Percentiles rank a stretch among this genome's conserved stretches.
These are phyloP conservation scores for Microbotryum intermedium DNA, from an alignment of 1,284 basidiomycete species.

Conservation along the genomic window DNA sequence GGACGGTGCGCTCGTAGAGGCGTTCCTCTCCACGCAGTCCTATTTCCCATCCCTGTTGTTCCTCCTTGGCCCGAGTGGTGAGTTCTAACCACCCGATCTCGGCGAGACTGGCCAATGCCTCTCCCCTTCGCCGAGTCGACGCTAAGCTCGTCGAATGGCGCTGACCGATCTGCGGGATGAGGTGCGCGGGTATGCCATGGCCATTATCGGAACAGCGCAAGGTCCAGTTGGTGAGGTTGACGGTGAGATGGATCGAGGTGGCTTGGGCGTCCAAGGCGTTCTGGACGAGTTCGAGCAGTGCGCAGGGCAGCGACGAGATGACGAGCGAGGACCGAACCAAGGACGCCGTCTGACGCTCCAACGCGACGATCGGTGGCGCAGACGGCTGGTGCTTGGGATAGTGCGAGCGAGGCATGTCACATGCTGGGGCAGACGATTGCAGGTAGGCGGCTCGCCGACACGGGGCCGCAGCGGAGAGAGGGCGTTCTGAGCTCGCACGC, in stretches of 20 bases:
- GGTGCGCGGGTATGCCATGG: constrained; percentile 55
- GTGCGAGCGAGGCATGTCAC: too few species aligned
- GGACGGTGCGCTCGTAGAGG: constrained; percentile 46
- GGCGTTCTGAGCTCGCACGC: too few species aligned
- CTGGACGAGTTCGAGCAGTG: constrained; percentile 73
- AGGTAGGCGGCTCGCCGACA: too few species aligned
- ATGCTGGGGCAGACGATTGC: too few species aligned
- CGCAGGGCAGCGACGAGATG: constrained; percentile 64
- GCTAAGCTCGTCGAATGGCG: too few species aligned
- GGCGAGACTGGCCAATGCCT: constrained; percentile 17
- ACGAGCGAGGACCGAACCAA: constrained; percentile 68
- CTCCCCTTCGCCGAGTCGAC: constrained; percentile 5
- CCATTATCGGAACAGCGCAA: constrained; percentile 80
- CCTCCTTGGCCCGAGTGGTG: constrained; percentile 53
- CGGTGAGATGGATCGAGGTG: constrained; percentile 36
- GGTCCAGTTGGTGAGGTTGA: constrained; percentile 53
- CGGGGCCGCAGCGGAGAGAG: too few species aligned
- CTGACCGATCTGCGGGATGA: constrained; percentile 49
- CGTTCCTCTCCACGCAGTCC: neutral
- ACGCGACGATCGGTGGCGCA: constrained; percentile 23
- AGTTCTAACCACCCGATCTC: constrained; percentile 54
- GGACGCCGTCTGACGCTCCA: constrained; percentile 33
- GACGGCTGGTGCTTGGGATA: too few species aligned
- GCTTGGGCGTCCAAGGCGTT: constrained; percentile 55
- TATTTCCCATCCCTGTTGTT: neutral